These are phyloP conservation scores for Pyrus pyrifolia DNA, from an alignment of 306 rosid species.

Conservation along the genomic window DNA sequence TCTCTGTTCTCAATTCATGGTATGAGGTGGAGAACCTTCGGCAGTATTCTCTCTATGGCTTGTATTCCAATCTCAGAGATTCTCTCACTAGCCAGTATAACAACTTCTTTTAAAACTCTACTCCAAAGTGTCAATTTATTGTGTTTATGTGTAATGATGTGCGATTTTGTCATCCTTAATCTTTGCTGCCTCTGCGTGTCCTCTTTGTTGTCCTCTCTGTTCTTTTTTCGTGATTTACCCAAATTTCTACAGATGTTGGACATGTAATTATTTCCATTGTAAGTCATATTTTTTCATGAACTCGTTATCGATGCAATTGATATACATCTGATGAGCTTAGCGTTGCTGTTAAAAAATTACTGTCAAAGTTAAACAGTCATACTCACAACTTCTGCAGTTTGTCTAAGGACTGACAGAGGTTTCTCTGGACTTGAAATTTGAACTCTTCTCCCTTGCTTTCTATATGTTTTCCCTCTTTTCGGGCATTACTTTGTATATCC, in stretches of 20 bases:
- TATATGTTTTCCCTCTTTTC: too few species aligned
- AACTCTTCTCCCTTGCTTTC: too few species aligned
- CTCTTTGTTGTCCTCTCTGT: not conserved
- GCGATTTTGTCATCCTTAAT: not conserved
- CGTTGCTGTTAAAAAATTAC: not conserved
- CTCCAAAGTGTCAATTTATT: not conserved
- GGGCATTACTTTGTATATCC: too few species aligned
- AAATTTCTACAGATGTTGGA: not conserved
- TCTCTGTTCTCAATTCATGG: constrained; percentile 60
- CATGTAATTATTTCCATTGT: not conserved
- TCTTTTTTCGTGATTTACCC: not conserved
- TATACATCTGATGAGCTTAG: not conserved
- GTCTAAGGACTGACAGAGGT: not conserved
- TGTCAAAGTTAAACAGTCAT: not conserved
- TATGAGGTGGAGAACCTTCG: constrained; percentile 61
- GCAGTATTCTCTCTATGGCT: constrained; percentile 61
- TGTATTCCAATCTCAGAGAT: constrained; percentile 54
- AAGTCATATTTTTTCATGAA: not conserved
- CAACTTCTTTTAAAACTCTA: constrained; percentile 30
- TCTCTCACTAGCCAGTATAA: constrained; percentile 59
- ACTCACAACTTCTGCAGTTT: not conserved
- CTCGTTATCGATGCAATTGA: not conserved
- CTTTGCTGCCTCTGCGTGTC: not conserved
- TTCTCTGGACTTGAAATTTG: not conserved
- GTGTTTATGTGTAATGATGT: not conserved